A percentile compares a stretch with the other conserved stretches of the same genome.
These are phyloP conservation scores for Cryptococcus floricola DNA, from an alignment of 1,284 basidiomycete species.

Conservation along the genomic window DNA sequence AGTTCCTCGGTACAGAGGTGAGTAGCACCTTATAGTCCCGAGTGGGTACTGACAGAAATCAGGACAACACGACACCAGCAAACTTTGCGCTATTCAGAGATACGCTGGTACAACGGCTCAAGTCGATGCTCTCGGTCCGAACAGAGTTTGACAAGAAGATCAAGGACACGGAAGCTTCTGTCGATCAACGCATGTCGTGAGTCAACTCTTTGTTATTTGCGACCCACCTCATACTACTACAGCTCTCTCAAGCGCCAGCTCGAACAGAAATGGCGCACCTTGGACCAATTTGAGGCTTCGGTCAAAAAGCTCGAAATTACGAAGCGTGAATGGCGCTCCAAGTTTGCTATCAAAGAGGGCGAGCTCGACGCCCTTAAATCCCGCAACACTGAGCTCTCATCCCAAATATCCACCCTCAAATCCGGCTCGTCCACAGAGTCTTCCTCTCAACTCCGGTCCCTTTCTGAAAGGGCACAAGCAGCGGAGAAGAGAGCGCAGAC, in stretches of 20 bases:
- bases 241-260: constrained; percentile 79
- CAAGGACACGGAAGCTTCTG: constrained; percentile 67
- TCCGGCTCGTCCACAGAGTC: constrained; percentile 61
- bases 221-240: not conserved
- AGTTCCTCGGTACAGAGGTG: constrained; percentile 84
- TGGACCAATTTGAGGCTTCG: constrained; percentile 87
- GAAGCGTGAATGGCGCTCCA: constrained; percentile 80
- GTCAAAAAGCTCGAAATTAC: constrained; percentile 79
- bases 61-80: constrained; percentile 51
- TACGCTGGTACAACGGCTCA: constrained; percentile 82
- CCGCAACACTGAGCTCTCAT: constrained; percentile 65
- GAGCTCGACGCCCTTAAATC: constrained; percentile 84
- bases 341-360: constrained; percentile 75
- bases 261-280: constrained; percentile 81
- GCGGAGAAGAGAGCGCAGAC: constrained; percentile 78
- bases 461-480: constrained; percentile 67
- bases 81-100: constrained; percentile 88
- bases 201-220: constrained; percentile 17
- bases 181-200: constrained; percentile 46
- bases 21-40: constrained; percentile 36
- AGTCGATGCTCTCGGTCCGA: constrained; percentile 76
- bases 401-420: constrained; percentile 65
- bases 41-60: not conserved
- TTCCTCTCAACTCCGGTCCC: constrained; percentile 57
- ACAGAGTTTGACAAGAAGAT: constrained; percentile 78